Evolutionary conservation across 2,329 filamentous ascomycete species (phyloP), one percentile per base, ranked within the genome.

Genomic region (Fusarium sp.): DNA sequence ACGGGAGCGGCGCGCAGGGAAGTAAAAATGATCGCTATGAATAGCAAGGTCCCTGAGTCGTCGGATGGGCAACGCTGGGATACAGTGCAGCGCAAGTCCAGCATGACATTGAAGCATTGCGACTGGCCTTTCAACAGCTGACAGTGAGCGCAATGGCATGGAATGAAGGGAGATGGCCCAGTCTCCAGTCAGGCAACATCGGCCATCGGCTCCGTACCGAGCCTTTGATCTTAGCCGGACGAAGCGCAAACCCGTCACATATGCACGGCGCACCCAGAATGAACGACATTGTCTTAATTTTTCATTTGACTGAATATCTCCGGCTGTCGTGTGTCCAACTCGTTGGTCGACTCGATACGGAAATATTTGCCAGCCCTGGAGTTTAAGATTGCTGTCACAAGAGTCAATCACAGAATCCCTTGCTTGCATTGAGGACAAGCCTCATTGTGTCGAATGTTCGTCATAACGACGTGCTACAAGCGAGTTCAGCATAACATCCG

Each of bases 251-350:
- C 40, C 60, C 44, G 26, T 42, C 44, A 52, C 60, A 33, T 51
- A 59, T 58, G 45, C 45, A 59, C 53, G 53, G 60, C 66, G 33
- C 66, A 34, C 33, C 38, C 42, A 53, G 34, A 39, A 40, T 43
- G 44, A 56, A 36, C 56, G 52, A 42, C 49, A 59, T 53, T 69
- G 67, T 69, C 66, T 69, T 53, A 69, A 46, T 39, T 34, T 49
- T 20, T 65, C 58, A 68, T 61, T 57, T 71, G 51, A 55, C 38
- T 54, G 40, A 61, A 55, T 57, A 55, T 52, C 63, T 54, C 48
- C 42, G 34, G 18, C 14, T 31, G 28, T 31, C 40, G 15, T 14
- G n/a, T 45, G 38, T 22, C 39, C 52, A 42, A 52, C 24, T 56
- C 26, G 18, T 48, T 40, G 24, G 18, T 36, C 9, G 44, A 39